These are phyloP conservation scores for Scedosporium apiospermum DNA, from an alignment of 2,329 filamentous ascomycete species.

Conservation along the genomic window DNA sequence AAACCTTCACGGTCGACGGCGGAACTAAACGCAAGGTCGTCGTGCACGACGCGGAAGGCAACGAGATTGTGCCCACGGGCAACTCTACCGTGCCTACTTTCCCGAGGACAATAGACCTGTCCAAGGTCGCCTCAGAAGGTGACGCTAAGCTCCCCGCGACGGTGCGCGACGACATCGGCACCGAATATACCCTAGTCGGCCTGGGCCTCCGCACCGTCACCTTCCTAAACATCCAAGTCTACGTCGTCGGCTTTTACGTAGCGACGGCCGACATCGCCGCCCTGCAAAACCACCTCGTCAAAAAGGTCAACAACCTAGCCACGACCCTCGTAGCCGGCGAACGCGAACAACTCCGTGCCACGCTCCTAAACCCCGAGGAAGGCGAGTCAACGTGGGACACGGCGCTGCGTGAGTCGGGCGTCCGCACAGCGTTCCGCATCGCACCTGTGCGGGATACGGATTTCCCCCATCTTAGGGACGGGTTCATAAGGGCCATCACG, in stretches of 20 bases:
- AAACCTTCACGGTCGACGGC: constrained; percentile 37
- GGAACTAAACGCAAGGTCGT: constrained; percentile 47
- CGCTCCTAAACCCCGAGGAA: constrained; percentile 58
- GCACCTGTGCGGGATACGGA: constrained; percentile 90
- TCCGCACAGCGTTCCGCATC: constrained; percentile 74
- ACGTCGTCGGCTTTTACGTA: constrained; percentile 88
- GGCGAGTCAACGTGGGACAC: constrained; percentile 67
- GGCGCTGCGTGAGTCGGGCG: constrained; percentile 54
- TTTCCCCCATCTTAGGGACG: constrained; percentile 85
- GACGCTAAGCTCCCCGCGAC: constrained; percentile 22
- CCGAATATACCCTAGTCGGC: constrained; percentile 80
- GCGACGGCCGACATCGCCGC: constrained; percentile 71
- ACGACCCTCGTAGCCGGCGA: constrained; percentile 77
- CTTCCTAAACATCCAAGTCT: constrained; percentile 84
- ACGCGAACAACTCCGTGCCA: constrained; percentile 60
- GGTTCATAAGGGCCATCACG: constrained; percentile 78
- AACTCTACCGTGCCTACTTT: constrained; percentile 73
- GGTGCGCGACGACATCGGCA: constrained; percentile 28
- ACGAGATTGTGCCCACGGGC: constrained; percentile 49
- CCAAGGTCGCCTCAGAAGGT: constrained; percentile 11
- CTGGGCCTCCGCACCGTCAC: constrained; percentile 83
- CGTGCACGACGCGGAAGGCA: constrained; percentile 36
- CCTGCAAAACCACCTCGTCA: constrained; percentile 70
- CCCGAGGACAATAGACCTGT: constrained; percentile 59
- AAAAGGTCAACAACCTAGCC: constrained; percentile 65